Evolutionary conservation across 2,329 filamentous ascomycete species (phyloP), one percentile per base, ranked within the genome.

Genomic region (Albifimbria verrucaria): DNA sequence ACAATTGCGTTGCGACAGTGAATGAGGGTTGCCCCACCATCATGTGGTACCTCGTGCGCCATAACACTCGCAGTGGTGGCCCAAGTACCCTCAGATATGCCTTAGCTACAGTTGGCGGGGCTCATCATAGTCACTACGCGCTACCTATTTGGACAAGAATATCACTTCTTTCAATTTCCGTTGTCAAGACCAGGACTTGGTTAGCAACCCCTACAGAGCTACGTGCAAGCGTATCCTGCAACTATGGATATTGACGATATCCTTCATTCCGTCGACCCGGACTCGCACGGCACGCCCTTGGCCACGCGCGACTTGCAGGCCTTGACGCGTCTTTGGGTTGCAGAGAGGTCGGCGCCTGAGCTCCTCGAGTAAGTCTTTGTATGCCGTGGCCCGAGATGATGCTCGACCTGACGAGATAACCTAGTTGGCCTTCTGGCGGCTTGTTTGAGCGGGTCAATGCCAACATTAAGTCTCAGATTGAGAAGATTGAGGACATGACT

Each of bases 261-360:
- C 59, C 80, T 92, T 56, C 83, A 84, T 63, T 85, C 88, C 65
- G 85, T 92, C 61, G 86, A 90, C 69, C 83, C 81, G 48, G 69
- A 76, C 54, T 72, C 75, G 51, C 75, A 83, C 59, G 69, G 76
- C 32, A 70, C 83, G 18, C 82, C 84, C 3, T 72, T 74, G 49
- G 81, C 84, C 62, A 86, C 80, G 42, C 80, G 85, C 64, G 93
- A 97, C 72, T 80, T 97, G 60, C 92, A 97, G 70, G 85, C 89
- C 50, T 77, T 99, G 61, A 97, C 93, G 61, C 88, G 93, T 64
- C 88, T 87, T 63, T 99, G 93, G 93, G 84, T 97, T 44, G 90
- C 93, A 43, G 95, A 99, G 72, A 85, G 94, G 61, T 90, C 88
- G 52, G 87, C 91, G 44, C 91, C 93, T 2, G 92, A 97, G 71